Evolutionary conservation across 306 rosid genomes (phyloP).

Genomic region (peach (Prunus persica)): DNA sequence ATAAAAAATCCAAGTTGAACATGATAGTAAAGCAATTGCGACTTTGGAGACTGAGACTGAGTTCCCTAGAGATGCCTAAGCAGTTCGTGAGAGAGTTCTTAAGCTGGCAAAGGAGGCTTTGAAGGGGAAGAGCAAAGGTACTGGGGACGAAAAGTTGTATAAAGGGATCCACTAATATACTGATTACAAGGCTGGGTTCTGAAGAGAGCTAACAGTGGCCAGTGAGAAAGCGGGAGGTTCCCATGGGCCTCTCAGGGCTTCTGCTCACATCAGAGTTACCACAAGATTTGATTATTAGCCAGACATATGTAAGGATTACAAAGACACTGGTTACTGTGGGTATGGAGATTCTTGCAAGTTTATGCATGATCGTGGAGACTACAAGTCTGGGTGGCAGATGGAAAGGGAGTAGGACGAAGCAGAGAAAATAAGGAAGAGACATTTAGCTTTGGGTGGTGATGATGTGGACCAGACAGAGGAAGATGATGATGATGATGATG

Average conservation of each 20-base stretch:
- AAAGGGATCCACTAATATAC: constrained; percentile 68
- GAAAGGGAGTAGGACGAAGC: constrained; percentile 91
- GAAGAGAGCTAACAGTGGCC: constrained; percentile 73
- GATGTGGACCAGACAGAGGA: constrained; percentile 40
- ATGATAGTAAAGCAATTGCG: constrained; percentile 75
- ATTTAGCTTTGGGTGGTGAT: constrained; percentile 52
- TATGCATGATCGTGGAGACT: constrained; percentile 93
- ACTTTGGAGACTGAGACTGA: constrained; percentile 84
- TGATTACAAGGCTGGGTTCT: constrained; percentile 75
- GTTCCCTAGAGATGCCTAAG: constrained; percentile 69
- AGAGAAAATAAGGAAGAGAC: constrained; percentile 76
- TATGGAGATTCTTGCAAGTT: constrained; percentile 83
- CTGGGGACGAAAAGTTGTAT: constrained; percentile 53
- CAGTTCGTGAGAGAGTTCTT: constrained; percentile 72
- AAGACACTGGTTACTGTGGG: constrained; percentile 85
- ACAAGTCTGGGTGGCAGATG: constrained; percentile 89
- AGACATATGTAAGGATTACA: constrained; percentile 85
- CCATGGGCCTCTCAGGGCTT: constrained; percentile 89
- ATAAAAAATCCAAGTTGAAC: constrained; percentile 69
- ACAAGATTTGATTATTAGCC: constrained; percentile 89
- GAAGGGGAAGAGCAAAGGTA: constrained; percentile 46
- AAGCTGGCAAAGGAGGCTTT: constrained; percentile 60
- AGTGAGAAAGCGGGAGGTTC: constrained; percentile 85
- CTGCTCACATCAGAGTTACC: constrained; percentile 80
- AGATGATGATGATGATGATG: constrained; percentile 34